Evolutionary conservation across 129 eudicot genomes (phyloP).

Genomic region (Helichrysum umbraculigerum): DNA sequence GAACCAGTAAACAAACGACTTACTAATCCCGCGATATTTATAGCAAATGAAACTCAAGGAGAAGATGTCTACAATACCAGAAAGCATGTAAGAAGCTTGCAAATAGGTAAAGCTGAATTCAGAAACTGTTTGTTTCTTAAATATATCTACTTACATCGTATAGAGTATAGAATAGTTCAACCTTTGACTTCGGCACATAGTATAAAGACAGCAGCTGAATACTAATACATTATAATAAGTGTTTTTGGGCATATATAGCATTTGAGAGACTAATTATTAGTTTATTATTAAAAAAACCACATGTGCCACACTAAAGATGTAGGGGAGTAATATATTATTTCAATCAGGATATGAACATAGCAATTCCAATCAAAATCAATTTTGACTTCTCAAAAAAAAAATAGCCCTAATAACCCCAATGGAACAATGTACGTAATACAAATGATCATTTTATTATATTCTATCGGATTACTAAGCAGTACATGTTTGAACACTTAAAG

Average conservation of each 20-base stretch:
- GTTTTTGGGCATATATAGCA: not conserved
- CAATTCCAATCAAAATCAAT: not conserved
- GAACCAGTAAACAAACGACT: no score
- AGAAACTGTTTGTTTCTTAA: no score
- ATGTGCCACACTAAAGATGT: conserved; percentile 2
- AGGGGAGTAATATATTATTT: not conserved
- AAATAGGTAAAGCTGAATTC: no score
- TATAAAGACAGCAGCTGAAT: conserved; percentile 8
- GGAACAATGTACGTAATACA: not conserved
- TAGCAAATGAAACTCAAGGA: no score
- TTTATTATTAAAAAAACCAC: not conserved
- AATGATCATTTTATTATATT: not conserved
- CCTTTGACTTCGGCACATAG: not conserved
- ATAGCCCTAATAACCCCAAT: not conserved
- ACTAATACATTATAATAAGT: not conserved
- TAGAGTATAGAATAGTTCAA: not conserved
- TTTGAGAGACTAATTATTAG: not conserved
- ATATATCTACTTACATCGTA: not conserved
- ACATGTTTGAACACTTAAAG: not conserved
- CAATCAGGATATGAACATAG: not conserved
- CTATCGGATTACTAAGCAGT: not conserved
- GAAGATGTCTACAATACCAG: no score
- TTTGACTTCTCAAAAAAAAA: not conserved
- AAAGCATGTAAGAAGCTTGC: no score
- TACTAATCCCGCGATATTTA: no score